Conservation (phyloP, 1,284 basidiomycete genomes). For the Ustilago loliicola region DNA sequence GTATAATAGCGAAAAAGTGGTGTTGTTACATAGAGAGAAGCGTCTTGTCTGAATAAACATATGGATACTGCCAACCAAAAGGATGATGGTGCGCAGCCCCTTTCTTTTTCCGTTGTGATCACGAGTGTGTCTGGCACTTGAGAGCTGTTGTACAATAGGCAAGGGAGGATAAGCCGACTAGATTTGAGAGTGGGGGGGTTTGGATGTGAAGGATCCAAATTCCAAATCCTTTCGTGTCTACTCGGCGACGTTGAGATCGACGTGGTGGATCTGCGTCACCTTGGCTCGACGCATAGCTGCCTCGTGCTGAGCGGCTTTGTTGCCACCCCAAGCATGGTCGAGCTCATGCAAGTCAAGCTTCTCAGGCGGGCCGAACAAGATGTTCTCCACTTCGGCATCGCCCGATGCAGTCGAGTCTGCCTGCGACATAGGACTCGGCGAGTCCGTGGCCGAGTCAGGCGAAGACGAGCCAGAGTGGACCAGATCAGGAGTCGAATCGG, state of each 20-base stretch:
- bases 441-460: conserved; percentile 37
- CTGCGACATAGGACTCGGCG: conserved; percentile 39
- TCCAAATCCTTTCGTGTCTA: not conserved
- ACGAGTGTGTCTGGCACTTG: conserved; percentile 24
- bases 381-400: conserved; percentile 46
- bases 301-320: conserved; percentile 35
- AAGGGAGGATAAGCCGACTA: not conserved
- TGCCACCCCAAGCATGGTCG: conserved; percentile 46
- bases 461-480: conserved; percentile 36
- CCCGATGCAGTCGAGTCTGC: conserved; percentile 24
- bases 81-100: not conserved
- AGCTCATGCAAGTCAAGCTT: conserved; percentile 52
- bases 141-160: conserved; percentile 30
- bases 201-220: not conserved
- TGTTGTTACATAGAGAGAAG: conserved; percentile 6
- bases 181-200: not conserved
- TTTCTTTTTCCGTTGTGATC: conserved; percentile 14
- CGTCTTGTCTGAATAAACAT: conserved; percentile 9
- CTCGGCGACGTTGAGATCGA: conserved; percentile 18
- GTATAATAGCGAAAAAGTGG: conserved; percentile 8
- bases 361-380: conserved; percentile 50
- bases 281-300: conserved; percentile 26
- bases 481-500: conserved; percentile 36
- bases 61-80: conserved; percentile 2
- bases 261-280: conserved; percentile 13